Percentiles rank a stretch among this genome's conserved stretches.
Evolutionary conservation across 2,329 filamentous ascomycete species (phyloP).

Genomic region (Colletotrichum sp.): DNA sequence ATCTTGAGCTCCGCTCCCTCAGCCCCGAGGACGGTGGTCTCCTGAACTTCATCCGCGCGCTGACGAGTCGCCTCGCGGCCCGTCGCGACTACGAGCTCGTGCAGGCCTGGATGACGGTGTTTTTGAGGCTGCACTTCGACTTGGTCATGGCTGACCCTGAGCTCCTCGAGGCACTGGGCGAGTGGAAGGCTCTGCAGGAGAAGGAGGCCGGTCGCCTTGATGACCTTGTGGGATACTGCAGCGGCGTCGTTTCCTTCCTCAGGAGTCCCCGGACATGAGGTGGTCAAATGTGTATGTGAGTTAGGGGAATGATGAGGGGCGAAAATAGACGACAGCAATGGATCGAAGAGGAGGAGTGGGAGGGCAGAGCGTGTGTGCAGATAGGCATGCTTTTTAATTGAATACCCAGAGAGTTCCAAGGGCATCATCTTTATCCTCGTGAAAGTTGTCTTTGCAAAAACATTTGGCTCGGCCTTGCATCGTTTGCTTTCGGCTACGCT

Average conservation of each 20-base stretch:
- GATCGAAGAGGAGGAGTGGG: neutral
- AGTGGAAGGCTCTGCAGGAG: conserved; percentile 77
- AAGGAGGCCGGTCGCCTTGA: conserved; percentile 74
- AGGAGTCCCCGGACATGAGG: conserved; percentile 62
- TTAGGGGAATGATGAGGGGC: neutral
- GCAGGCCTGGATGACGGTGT: conserved; percentile 97
- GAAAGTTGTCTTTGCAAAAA: neutral
- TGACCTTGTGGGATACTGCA: conserved; percentile 83
- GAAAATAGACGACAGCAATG: neutral
- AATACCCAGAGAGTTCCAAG: neutral
- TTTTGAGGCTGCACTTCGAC: conserved; percentile 78
- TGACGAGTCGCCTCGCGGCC: conserved; percentile 72
- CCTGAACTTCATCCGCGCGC: conserved; percentile 77
- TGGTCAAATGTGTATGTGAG: neutral
- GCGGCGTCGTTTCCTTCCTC: conserved; percentile 84
- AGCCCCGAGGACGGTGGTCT: conserved; percentile 70
- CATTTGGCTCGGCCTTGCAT: neutral
- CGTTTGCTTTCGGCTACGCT: neutral
- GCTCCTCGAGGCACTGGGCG: conserved; percentile 63
- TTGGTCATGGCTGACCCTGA: conserved; percentile 53
- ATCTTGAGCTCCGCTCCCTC: conserved; percentile 89
- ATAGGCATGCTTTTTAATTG: neutral
- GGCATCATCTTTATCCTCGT: neutral
- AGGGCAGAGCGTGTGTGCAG: neutral
- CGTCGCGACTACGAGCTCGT: conserved; percentile 90